Evolutionary conservation across 345 rosid genomes (phyloP).

Genomic region (Chamaenerion angustifolium): DNA sequence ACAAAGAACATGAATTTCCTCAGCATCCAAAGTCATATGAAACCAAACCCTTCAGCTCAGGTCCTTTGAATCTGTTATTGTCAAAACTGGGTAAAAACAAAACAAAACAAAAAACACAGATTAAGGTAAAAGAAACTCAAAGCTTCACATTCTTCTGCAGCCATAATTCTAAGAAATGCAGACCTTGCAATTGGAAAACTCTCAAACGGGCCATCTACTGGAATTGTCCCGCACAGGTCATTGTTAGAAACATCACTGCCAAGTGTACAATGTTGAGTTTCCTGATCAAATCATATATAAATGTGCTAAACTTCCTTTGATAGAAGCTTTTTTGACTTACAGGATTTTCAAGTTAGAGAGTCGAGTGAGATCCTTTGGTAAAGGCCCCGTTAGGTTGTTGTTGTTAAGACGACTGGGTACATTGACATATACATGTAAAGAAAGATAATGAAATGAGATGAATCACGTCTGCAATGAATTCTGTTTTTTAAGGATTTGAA

Average conservation of each 20-base stretch:
- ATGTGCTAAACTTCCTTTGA: no score
- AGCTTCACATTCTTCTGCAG: no score
- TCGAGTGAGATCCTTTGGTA: constrained; percentile 49
- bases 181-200: constrained; percentile 52
- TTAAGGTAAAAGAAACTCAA: no score
- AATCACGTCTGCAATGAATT: background rate
- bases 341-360: constrained; percentile 45
- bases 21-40: constrained; percentile 67
- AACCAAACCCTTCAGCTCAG: constrained; percentile 59
- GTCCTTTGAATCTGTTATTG: constrained; percentile 52
- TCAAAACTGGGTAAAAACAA: constrained; percentile 28
- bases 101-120: background rate
- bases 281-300: background rate
- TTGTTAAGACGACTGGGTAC: constrained; percentile 40
- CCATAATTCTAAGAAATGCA: no score
- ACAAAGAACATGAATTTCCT: constrained; percentile 2
- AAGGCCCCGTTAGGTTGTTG: constrained; percentile 49
- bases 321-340: constrained; percentile 20
- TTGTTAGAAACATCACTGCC: constrained; percentile 63
- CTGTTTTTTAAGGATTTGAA: background rate
- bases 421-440: background rate
- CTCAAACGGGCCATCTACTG: constrained; percentile 54
- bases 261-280: background rate
- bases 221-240: constrained; percentile 58
- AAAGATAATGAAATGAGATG: background rate